Evolutionary conservation across 345 rosid genomes (phyloP), one percentile per base, ranked within the genome.

Genomic region (Rhodamnia argentea): DNA sequence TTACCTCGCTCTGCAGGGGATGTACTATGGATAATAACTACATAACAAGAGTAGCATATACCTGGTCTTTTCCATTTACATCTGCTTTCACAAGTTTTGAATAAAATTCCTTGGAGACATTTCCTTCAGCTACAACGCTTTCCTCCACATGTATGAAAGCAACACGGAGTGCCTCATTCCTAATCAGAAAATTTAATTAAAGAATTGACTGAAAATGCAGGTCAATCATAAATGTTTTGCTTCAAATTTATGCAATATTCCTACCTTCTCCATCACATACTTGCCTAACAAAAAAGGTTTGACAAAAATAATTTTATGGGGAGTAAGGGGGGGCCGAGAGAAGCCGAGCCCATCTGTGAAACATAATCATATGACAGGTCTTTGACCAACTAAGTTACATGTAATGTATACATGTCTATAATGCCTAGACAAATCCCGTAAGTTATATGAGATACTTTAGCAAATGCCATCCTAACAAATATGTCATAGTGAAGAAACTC

Each of bases 61-160:
- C 99, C 99, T 97, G 97, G 94, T 97, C 99, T 92, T 97, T 97
- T 93, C 99, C 99, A 88, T 97, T 91, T 87, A 94, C 90, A 91
- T 97, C 99, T 88, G 98, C 99, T 92, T 97, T 97, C 58, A 97
- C 99, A 83, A 97, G 97, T 91, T 96, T 97, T 51, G 99, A 97
- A 89, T 91, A 94, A 84, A 89, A 97, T 86, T 92, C 94, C 86
- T 89, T 95, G 23, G 89, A 83, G 87, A 84, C 84, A 76, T 37
- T 91, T 83, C 98, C 99, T 81, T 92, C 94, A 64, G 90, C 86
- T 13, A 83, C 40, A 60, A 84, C 92, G 90, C 85, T 93, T 89
- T 97, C 99, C 93, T 97, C 99, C 82, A 87, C 93, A 86, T 97
- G 99, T 89, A 97, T 97, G 91, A 94, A 97, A 37, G 99, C 99